These are phyloP conservation scores for Schizopora paradoxa DNA, from an alignment of 1,284 basidiomycete genomes.

Conservation along the genomic window DNA sequence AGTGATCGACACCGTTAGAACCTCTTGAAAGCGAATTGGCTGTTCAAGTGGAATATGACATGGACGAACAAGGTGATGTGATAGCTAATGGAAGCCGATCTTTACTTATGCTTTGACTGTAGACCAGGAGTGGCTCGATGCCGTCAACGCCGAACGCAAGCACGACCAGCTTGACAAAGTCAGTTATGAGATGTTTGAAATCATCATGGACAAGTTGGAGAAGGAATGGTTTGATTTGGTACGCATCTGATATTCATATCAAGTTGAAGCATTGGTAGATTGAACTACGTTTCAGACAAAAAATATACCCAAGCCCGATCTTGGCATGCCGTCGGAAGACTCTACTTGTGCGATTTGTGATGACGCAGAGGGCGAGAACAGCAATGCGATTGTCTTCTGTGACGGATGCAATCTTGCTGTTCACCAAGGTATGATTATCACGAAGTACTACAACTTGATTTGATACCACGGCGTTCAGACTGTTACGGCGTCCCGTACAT, in stretches of 20 bases:
- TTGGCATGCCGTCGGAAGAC: conserved; percentile 84
- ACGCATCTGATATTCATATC: conserved; percentile 24
- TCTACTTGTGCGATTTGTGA: conserved; percentile 97
- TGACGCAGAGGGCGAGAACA: conserved; percentile 97
- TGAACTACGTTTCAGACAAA: conserved; percentile 71
- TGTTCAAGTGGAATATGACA: conserved; percentile 96
- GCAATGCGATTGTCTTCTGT: conserved; percentile 98
- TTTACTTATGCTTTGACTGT: background rate
- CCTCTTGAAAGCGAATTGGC: conserved; percentile 91
- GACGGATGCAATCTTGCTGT: conserved; percentile 99
- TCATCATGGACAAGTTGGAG: conserved; percentile 95
- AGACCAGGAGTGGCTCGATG: conserved; percentile 96
- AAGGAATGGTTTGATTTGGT: conserved; percentile 99
- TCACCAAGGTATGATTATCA: conserved; percentile 76
- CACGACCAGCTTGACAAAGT: conserved; percentile 73
- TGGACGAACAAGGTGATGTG: conserved; percentile 91
- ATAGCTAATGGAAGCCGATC: conserved; percentile 5
- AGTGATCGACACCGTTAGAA: conserved; percentile 42
- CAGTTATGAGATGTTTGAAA: conserved; percentile 87
- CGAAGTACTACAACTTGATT: background rate
- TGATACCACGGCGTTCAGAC: conserved; percentile 44
- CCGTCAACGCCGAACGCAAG: conserved; percentile 78
- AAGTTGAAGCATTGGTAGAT: conserved; percentile 2
- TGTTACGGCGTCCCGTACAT: conserved; percentile 99
- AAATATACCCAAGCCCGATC: conserved; percentile 80